These are phyloP conservation scores for Pichia deserticola DNA, from an alignment of 805 yeast genomes.

Conservation along the genomic window DNA sequence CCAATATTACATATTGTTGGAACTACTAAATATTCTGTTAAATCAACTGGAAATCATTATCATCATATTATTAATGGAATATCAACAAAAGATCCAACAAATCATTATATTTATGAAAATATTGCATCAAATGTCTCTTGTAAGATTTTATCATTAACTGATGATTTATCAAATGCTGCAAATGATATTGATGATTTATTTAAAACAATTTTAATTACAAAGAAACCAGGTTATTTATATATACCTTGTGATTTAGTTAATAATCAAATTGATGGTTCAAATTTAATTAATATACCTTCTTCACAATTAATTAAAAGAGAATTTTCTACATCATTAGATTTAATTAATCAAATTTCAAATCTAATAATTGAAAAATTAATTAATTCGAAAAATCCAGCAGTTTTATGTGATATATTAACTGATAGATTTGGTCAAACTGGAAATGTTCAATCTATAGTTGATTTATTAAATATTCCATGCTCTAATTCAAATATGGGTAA, in stretches of 20 bases:
- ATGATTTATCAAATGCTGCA: constrained; percentile 41
- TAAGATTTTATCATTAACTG: constrained; percentile 41
- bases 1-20: constrained; percentile 85
- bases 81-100: constrained; percentile 40
- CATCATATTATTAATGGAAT: constrained; percentile 58
- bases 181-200: constrained; percentile 65
- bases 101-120: constrained; percentile 59
- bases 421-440: constrained; percentile 49
- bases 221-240: constrained; percentile 78
- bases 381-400: constrained; percentile 48
- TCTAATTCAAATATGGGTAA: constrained; percentile 65
- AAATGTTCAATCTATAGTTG: constrained; percentile 42
- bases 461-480: constrained; percentile 44
- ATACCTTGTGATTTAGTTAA: constrained; percentile 68
- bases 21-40: constrained; percentile 41
- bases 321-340: constrained; percentile 18
- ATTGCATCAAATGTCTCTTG: constrained; percentile 54
- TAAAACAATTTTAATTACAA: constrained; percentile 41
- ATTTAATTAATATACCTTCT: constrained; percentile 16
- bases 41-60: constrained; percentile 25
- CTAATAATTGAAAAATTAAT: constrained; percentile 45
- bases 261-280: constrained; percentile 29
- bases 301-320: constrained; percentile 16
- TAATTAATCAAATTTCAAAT: constrained; percentile 18
- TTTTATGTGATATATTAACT: constrained; percentile 65